phyloP scores from a whole-genome alignment of 1,139 yeast species.

The Taphrina sp. region DNA sequence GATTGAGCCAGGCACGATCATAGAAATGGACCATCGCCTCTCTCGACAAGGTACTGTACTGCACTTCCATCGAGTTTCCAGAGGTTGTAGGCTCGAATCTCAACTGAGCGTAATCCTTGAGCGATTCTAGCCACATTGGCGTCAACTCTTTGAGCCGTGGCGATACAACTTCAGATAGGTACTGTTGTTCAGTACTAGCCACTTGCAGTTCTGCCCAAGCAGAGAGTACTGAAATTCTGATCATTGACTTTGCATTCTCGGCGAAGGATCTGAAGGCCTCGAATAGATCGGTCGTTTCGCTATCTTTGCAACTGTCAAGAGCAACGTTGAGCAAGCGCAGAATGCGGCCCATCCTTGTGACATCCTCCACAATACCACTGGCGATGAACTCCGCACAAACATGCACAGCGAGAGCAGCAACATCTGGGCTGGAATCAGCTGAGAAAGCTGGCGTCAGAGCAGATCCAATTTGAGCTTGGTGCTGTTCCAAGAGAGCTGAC shows the following conservation, averaged over 20 bases:
- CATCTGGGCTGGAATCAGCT: slow-evolving; percentile 65
- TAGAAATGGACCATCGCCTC: slow-evolving; percentile 26
- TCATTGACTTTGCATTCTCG: slow-evolving; percentile 53
- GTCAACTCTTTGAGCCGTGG: slow-evolving; percentile 62
- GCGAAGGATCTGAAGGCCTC: slow-evolving; percentile 49
- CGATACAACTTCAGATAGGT: slow-evolving; percentile 51
- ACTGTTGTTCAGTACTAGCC: slow-evolving; percentile 46
- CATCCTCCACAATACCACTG: slow-evolving; percentile 53
- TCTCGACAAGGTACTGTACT: slow-evolving; percentile 24
- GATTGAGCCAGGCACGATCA: slow-evolving; percentile 67
- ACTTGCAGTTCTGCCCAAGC: slow-evolving; percentile 85
- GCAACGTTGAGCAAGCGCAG: slow-evolving; percentile 65
- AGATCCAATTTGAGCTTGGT: slow-evolving; percentile 89
- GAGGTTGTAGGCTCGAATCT: slow-evolving; percentile 57
- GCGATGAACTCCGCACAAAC: slow-evolving; percentile 76
- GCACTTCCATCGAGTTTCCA: slow-evolving; percentile 29
- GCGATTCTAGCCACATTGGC: slow-evolving; percentile 74
- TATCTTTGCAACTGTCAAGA: slow-evolving; percentile 54
- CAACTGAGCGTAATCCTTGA: slow-evolving; percentile 70
- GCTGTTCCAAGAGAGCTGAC: slow-evolving; percentile 76
- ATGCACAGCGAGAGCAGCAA: slow-evolving; percentile 74
- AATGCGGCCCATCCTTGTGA: slow-evolving; percentile 58
- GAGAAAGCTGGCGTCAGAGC: slow-evolving; percentile 89
- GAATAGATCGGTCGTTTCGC: slow-evolving; percentile 44
- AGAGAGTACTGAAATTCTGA: slow-evolving; percentile 69